These are phyloP conservation scores for Nitzschia sp. DNA, from an alignment of 108 stramenopile species.

Conservation along the genomic window DNA sequence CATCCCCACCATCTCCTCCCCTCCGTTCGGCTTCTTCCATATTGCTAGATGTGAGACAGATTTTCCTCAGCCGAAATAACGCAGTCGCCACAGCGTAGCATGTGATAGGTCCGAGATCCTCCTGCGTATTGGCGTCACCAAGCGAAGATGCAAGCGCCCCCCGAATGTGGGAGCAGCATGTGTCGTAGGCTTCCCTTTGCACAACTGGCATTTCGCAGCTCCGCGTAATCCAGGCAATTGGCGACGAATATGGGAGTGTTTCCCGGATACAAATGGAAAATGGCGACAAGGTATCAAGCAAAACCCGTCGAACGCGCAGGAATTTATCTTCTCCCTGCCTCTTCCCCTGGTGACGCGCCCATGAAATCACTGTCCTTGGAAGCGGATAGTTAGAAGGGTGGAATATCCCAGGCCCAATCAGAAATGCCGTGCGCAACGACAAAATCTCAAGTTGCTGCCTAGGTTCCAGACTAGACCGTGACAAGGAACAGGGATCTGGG, in stretches of 20 bases:
- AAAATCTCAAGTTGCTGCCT: constrained; percentile 34
- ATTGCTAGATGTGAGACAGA: constrained; percentile 29
- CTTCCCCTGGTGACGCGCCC: constrained; percentile 37
- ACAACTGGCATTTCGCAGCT: constrained; percentile 38
- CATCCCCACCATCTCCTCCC: background rate
- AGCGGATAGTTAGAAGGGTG: constrained; percentile 10
- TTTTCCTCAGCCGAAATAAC: constrained; percentile 25
- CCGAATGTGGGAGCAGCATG: constrained; percentile 46
- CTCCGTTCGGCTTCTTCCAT: constrained; percentile 8
- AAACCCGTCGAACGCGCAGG: constrained; percentile 12
- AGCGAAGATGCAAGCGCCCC: constrained; percentile 35
- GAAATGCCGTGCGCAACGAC: constrained; percentile 33
- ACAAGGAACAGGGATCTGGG: constrained; percentile 15
- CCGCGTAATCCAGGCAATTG: constrained; percentile 43
- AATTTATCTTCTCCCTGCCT: constrained; percentile 17
- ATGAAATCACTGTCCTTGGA: constrained; percentile 26
- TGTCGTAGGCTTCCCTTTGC: constrained; percentile 56
- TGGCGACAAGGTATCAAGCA: constrained; percentile 11
- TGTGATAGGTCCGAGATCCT: background rate
- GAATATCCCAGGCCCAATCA: constrained; percentile 30
- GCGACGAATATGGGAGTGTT: background rate
- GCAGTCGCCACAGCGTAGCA: constrained; percentile 19
- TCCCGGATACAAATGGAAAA: constrained; percentile 13
- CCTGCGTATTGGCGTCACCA: background rate
- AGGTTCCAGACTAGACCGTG: constrained; percentile 7